Percentiles rank a stretch among this genome's conserved stretches.
Evolutionary conservation across 768 basidiomycete species (phyloP).

Genomic region (Leccinum truebloodii): DNA sequence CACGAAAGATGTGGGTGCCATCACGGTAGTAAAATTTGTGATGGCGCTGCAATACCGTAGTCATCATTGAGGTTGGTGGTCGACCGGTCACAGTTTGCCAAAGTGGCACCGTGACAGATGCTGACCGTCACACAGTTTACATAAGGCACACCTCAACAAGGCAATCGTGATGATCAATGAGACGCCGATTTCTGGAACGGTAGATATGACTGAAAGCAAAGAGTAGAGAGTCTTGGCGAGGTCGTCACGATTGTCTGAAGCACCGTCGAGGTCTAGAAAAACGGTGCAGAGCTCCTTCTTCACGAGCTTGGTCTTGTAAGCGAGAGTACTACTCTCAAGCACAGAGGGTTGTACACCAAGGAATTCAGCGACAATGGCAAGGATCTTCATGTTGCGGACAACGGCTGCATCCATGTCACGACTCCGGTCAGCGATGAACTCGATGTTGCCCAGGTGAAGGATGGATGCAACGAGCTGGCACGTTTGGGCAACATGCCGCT

Average conservation of each 20-base stretch:
- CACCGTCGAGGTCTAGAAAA: constrained; percentile 93
- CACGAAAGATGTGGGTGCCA: too few relatives aligned
- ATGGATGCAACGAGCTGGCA: constrained; percentile 96
- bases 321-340: constrained; percentile 73
- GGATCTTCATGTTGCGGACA: constrained; percentile 79
- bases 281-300: constrained; percentile 97
- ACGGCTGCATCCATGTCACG: constrained; percentile 93
- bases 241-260: constrained; percentile 91
- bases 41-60: too few relatives aligned
- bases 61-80: too few relatives aligned
- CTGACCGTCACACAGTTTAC: too few relatives aligned
- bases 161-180: too few relatives aligned
- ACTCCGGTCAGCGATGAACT: constrained; percentile 81
- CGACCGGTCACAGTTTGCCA: too few relatives aligned
- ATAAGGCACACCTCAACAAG: too few relatives aligned
- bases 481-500: constrained; percentile 92
- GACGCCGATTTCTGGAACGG: too few relatives aligned
- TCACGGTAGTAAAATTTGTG: too few relatives aligned
- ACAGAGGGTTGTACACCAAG: constrained; percentile 75
- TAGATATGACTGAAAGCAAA: constrained; percentile 45
- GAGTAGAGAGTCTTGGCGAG: constrained; percentile 93
- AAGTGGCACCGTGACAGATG: too few relatives aligned
- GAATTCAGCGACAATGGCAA: constrained; percentile 88
- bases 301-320: constrained; percentile 90
- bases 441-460: constrained; percentile 94